A percentile compares a stretch with the other conserved stretches of the same genome.
These are phyloP conservation scores for Aspergillus funiculosus DNA, from an alignment of 495 filamentous ascomycete genomes.

Conservation along the genomic window DNA sequence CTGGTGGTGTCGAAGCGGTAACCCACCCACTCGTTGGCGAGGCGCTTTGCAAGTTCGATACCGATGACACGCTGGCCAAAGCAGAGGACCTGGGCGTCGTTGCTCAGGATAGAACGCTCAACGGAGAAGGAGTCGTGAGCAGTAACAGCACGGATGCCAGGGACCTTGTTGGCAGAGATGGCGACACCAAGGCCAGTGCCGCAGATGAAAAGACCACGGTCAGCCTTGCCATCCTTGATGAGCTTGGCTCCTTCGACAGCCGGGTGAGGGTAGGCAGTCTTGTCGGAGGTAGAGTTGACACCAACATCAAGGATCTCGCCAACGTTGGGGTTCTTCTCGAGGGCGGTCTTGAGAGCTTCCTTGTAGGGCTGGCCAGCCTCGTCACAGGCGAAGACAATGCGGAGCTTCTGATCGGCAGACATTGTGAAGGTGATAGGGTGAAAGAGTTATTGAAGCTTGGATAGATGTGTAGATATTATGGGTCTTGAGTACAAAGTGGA, in stretches of 20 bases:
- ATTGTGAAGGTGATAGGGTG: slow-evolving; percentile 25
- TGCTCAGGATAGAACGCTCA: slow-evolving; percentile 74
- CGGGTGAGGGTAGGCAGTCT: slow-evolving; percentile 78
- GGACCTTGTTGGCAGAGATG: slow-evolving; percentile 82
- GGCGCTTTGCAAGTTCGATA: slow-evolving; percentile 66
- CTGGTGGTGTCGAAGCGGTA: slow-evolving; percentile 74
- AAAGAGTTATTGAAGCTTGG: neutral
- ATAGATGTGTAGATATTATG: neutral
- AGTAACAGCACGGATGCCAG: slow-evolving; percentile 76
- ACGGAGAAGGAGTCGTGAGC: slow-evolving; percentile 83
- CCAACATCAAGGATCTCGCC: slow-evolving; percentile 63
- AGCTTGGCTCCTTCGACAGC: slow-evolving; percentile 65
- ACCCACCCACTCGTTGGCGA: slow-evolving; percentile 76
- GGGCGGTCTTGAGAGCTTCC: slow-evolving; percentile 66
- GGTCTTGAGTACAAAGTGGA: neutral
- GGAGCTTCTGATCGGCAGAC: slow-evolving; percentile 41
- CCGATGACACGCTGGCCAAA: slow-evolving; percentile 83
- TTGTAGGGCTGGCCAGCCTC: slow-evolving; percentile 77
- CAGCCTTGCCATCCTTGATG: slow-evolving; percentile 60
- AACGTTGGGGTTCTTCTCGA: slow-evolving; percentile 62
- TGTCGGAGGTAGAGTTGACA: slow-evolving; percentile 60
- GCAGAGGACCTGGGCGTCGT: slow-evolving; percentile 83
- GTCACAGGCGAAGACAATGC: slow-evolving; percentile 60
- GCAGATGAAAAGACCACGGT: slow-evolving; percentile 81
- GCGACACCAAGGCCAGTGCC: slow-evolving; percentile 83